A percentile compares a stretch with the other conserved stretches of the same genome.
Evolutionary conservation across 768 basidiomycete genomes (phyloP).

Genomic region (Auriscalpium microsporum): DNA sequence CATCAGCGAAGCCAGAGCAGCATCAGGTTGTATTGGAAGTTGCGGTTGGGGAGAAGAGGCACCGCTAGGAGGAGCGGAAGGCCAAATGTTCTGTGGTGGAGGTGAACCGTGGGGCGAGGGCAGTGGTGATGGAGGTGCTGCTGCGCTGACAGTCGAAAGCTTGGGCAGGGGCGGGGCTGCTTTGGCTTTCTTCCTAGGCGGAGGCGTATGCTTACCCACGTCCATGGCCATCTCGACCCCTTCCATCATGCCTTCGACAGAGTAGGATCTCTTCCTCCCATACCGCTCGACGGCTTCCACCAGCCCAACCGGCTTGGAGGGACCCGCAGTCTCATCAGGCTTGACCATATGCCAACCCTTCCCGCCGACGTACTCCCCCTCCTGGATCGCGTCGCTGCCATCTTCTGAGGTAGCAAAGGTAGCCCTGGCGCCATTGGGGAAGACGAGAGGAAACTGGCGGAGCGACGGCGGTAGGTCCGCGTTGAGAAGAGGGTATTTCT

Average conservation of each 20-base stretch:
- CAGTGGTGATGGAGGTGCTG: conserved; percentile 76
- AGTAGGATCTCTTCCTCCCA: conserved; percentile 51
- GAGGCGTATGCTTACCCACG: conserved; percentile 36
- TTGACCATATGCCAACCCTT: conserved; percentile 71
- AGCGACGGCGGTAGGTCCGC: conserved; percentile 67
- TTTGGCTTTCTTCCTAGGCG: conserved; percentile 71
- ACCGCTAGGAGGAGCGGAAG: conserved; percentile 74
- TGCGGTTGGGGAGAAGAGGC: conserved; percentile 58
- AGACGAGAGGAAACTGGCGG: conserved; percentile 67
- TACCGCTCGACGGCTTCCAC: conserved; percentile 79
- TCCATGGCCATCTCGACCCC: conserved; percentile 56
- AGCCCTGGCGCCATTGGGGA: conserved; percentile 74
- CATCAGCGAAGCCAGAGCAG: conserved; percentile 74
- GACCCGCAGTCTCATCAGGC: conserved; percentile 48
- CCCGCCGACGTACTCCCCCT: conserved; percentile 57
- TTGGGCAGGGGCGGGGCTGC: conserved; percentile 50
- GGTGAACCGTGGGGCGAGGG: conserved; percentile 85
- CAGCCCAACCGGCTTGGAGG: conserved; percentile 50
- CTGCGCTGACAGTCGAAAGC: conserved; percentile 53
- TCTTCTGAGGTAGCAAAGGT: conserved; percentile 64
- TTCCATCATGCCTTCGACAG: conserved; percentile 57
- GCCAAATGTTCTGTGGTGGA: conserved; percentile 67
- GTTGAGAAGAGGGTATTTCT: conserved; percentile 71
- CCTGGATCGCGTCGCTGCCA: conserved; percentile 60
- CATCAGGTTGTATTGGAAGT: conserved; percentile 72